Base-by-base conservation (phyloP, 768 basidiomycete species). In the Lentinula sp. region DNA sequence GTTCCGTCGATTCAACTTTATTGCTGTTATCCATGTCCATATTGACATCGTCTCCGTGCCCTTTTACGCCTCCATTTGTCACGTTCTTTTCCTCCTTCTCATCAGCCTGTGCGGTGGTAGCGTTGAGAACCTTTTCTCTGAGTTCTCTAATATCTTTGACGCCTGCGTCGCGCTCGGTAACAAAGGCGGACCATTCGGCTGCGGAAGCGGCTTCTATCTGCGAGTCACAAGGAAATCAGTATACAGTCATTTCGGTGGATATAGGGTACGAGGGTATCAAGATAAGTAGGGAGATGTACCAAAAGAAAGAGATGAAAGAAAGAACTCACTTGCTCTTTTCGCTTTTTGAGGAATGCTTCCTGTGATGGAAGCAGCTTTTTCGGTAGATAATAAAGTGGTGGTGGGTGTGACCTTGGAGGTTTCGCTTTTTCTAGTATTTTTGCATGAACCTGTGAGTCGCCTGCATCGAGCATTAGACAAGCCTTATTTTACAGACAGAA, bases 351-450 rank as follows among this genome's bases (percentile, higher is more conserved):
- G 65, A 91, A 91, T 4, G 80, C 75, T 70, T 88, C 87, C 73
- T 93, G 91, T 16, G 81, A 78, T 21, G 87, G 79, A 0, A 83
- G 82, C 21, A 93, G 79, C 59, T 87, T 73, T 37, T 80, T 83
- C 35, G 91, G 91, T 52, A 91, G 82, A 66, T 91, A 93, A 66
- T 87, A 91, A 15, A 93, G 66, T 3, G 90, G 88, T 21, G 90
- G 86, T 7, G 88, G 90, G 62, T 91, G 88, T 40, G 86, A 76
- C 58, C 88, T 80, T 32, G 82, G 80, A 0, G 81, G 78, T 9
- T 77, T 76, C 5, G 78, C 18, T 40, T 43, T 40, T 74, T 48
- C 87, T 77, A 13, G 73, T 65, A 59, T 74, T 75, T 70, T 21
- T 72, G 69, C 16, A 42, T n/a, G 32, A 10, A 37, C 21, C 43